phyloP scores from a whole-genome alignment of 192 early-diverging fungal genomes.

The Blastocladiella britannica region DNA sequence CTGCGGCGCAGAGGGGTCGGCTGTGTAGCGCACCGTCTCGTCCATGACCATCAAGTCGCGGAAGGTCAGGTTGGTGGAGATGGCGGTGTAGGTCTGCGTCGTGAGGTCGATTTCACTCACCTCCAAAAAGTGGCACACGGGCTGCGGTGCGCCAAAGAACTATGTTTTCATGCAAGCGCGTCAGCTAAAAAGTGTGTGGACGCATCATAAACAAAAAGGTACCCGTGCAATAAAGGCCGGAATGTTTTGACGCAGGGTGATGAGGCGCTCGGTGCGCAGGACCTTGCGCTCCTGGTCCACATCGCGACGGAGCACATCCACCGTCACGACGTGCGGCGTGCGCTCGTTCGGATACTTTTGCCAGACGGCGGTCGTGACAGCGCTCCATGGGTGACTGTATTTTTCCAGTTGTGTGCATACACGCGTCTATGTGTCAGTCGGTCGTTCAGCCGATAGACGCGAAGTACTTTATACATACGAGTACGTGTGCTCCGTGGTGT shows the following conservation, averaged over 20 bases:
- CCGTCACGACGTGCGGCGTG: conserved; percentile 72
- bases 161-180: conserved; percentile 4
- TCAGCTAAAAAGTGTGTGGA: background rate
- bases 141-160: conserved; percentile 18
- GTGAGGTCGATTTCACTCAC: conserved; percentile 67
- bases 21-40: conserved; percentile 62
- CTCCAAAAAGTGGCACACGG: conserved; percentile 70
- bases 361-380: conserved; percentile 72
- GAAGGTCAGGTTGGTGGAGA: conserved; percentile 67
- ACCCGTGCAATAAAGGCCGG: conserved; percentile 52
- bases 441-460: no score
- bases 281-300: conserved; percentile 67
- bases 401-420: no score
- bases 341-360: conserved; percentile 94
- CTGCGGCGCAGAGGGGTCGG: conserved; percentile 28
- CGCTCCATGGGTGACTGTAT: conserved; percentile 63
- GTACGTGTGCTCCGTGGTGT: no score
- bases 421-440: no score
- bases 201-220: conserved; percentile 8
- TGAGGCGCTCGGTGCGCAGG: conserved; percentile 73
- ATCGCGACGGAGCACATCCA: conserved; percentile 64
- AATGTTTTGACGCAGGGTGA: conserved; percentile 66
- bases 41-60: conserved; percentile 60
- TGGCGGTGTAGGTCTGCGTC: conserved; percentile 46
- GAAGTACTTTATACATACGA: no score